Base-by-base conservation (phyloP, 352 stramenopile species). In the Phytophthora macrochlamydospora region DNA sequence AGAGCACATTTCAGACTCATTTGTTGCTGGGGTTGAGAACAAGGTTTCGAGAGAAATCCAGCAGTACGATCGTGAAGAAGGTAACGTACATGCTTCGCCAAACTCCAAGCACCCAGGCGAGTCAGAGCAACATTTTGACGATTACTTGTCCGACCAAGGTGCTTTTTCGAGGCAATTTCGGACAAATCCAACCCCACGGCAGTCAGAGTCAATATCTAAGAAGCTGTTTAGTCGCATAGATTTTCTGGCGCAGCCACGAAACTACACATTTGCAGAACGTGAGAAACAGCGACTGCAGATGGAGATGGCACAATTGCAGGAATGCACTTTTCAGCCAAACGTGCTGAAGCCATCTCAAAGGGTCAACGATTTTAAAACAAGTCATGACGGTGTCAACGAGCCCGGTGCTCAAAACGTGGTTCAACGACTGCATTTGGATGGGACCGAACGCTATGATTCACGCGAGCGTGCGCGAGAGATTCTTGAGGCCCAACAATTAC, bases 281-380 rank as follows among this genome's bases (percentile, higher is more conserved):
- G 84, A 94, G 43, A 93, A 89, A 52, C 67, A 81, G 8, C 79
- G 86, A 9, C 54, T 94, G 2, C 14, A 77, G 4, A 58, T 70
- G 13, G 84, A 94, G 55, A 81, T 91, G 59, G 77, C 87, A 32
- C 65, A 63, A 11, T 65, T 94, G 29, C 76, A 66, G 11, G 81
- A 92, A 53, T 93, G 84, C 51, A 92, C 84, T 4, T 94, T 93
- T 59, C 79, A 65, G 30, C 87, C 87, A 11, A 83, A 85, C 37
- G 59, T 73, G 3, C 51, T 53, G 32, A 81, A 80, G 32, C 65
- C 52, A 46, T 62, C 38, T 35, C 50, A 13, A 29, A 51, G 46
- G 2, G n/a, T 1, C 13, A 28, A 70, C 14, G 55, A 58, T 4
- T 13, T 50, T 13, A 31, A 33, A 3, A 29, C 6, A 18, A 35